These are phyloP conservation scores for Penicillium bialowiezense DNA, from an alignment of 495 filamentous ascomycete species.

Conservation along the genomic window DNA sequence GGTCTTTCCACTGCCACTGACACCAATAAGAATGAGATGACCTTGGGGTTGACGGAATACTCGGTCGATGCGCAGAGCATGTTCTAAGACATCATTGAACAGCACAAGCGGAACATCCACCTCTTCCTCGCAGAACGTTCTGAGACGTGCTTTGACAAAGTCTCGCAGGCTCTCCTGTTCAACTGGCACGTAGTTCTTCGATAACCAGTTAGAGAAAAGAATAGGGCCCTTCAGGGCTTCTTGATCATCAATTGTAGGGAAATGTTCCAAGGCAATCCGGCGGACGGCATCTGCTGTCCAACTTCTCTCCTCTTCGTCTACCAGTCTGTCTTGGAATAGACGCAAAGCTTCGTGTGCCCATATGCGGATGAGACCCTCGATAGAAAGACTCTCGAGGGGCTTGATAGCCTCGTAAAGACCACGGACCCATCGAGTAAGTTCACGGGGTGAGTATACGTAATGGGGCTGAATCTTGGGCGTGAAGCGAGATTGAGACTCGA, in stretches of 20 bases:
- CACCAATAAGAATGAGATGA: conserved; percentile 96
- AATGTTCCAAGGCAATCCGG: conserved; percentile 82
- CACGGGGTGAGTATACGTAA: conserved; percentile 98
- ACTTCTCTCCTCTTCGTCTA: conserved; percentile 87
- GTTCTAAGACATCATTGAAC: conserved; percentile 97
- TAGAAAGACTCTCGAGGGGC: conserved; percentile 78
- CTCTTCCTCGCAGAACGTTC: conserved; percentile 99
- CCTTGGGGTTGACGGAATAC: conserved; percentile 98
- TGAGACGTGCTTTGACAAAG: conserved; percentile 94
- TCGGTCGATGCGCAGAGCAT: conserved; percentile 95
- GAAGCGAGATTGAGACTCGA: conserved; percentile 90
- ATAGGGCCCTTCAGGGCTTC: conserved; percentile 92
- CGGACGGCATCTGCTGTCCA: conserved; percentile 89
- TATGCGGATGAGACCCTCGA: conserved; percentile 93
- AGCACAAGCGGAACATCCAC: conserved; percentile 96
- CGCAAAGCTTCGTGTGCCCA: conserved; percentile 97
- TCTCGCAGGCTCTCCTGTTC: conserved; percentile 91
- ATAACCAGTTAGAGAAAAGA: conserved; percentile 98
- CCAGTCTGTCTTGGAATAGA: conserved; percentile 94
- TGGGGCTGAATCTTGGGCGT: conserved; percentile 96
- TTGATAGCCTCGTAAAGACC: conserved; percentile 95
- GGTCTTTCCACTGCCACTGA: conserved; percentile 97
- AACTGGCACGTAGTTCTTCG: conserved; percentile 96
- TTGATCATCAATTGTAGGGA: conserved; percentile 86
- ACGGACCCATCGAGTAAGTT: conserved; percentile 94